Evolutionary conservation across 805 yeast species (phyloP).

Genomic region (Ogataea dorogensis): DNA sequence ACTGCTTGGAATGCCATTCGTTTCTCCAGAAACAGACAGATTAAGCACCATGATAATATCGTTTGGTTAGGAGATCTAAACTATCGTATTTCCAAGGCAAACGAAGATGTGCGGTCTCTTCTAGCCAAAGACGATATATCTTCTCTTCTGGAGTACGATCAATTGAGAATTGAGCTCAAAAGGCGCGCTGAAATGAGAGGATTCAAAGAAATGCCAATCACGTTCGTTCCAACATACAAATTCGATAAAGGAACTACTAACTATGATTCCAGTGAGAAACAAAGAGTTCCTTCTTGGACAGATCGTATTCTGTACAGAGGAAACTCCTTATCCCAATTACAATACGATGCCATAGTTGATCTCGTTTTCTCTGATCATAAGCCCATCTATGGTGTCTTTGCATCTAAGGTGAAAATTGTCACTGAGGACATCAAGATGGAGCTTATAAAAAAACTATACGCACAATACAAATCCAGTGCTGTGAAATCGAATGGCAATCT

Average conservation of each 20-base stretch:
- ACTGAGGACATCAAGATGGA: slow-evolving; percentile 59
- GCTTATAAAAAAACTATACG: slow-evolving; percentile 58
- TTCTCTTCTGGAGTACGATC: slow-evolving; percentile 68
- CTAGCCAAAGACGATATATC: slow-evolving; percentile 45
- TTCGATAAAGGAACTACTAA: slow-evolving; percentile 78
- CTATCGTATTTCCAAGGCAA: slow-evolving; percentile 69
- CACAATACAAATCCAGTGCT: slow-evolving; percentile 44
- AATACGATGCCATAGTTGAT: slow-evolving; percentile 63
- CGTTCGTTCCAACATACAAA: slow-evolving; percentile 88
- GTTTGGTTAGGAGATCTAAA: slow-evolving; percentile 96
- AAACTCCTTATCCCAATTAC: slow-evolving; percentile 53
- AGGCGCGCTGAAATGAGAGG: slow-evolving; percentile 69
- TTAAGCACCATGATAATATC: slow-evolving; percentile 80
- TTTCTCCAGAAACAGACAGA: slow-evolving; percentile 73
- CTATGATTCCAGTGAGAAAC: slow-evolving; percentile 90
- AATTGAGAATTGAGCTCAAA: slow-evolving; percentile 71
- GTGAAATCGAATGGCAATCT: slow-evolving; percentile 17
- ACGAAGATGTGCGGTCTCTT: slow-evolving; percentile 67
- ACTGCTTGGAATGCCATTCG: slow-evolving; percentile 72
- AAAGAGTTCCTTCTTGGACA: slow-evolving; percentile 94
- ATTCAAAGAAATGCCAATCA: slow-evolving; percentile 73
- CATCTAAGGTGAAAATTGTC: slow-evolving; percentile 62
- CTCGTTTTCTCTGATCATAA: slow-evolving; percentile 81
- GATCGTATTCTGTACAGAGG: slow-evolving; percentile 80
- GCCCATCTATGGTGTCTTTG: slow-evolving; percentile 84